Base-by-base conservation (phyloP, 495 filamentous ascomycete species). In the Pyrenula aspistea region DNA sequence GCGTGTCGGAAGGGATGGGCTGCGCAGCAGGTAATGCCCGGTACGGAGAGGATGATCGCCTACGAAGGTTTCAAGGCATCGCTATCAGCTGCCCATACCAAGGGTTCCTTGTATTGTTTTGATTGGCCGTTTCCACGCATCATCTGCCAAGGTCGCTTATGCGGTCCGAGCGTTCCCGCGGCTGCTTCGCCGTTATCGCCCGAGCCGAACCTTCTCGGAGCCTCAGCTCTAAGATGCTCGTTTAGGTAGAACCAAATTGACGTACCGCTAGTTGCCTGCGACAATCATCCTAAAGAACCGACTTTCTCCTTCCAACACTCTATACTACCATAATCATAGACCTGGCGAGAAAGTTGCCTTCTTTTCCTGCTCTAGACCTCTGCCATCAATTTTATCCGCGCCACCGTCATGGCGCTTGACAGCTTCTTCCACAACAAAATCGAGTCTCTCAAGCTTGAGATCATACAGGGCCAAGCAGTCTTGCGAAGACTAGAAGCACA, bases 361-460 rank as follows among this genome's bases (percentile, higher is more conserved):
- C 53, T 36, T 55, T 24, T 25, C 25, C 53, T 12, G 53, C 11
- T 56, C 36, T 50, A 56, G 50, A n/a, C 11, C 55, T 20, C 23
- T 22, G n/a, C 68, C 63, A 67, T 61, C 64, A 67, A 63, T 63
- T 59, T 54, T 62, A 56, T 60, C 53, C 50, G 8, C 20, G 50
- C 22, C 65, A 71, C 71, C 79, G 80, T 61, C 65, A 98, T 98
- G 93, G 90, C 92, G 80, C 87, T 99, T 74, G 93, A 97, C 73
- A 95, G 86, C 73, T 99, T 95, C 74, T 99, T 92, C 71, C 88
- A 90, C 77, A 96, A 97, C 74, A 99, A 99, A 80, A 96, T 99
- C 72, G 93, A 99, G 87, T 83, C 85, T 69, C 94, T 96, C 86
- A 95, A 97, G 82, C 89, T 97, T 67, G 92, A 97, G 80, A 99